Percentiles rank a stretch among this genome's conserved stretches.
Evolutionary conservation across 257 asterid species (phyloP).

Genomic region (Rhazya stricta): DNA sequence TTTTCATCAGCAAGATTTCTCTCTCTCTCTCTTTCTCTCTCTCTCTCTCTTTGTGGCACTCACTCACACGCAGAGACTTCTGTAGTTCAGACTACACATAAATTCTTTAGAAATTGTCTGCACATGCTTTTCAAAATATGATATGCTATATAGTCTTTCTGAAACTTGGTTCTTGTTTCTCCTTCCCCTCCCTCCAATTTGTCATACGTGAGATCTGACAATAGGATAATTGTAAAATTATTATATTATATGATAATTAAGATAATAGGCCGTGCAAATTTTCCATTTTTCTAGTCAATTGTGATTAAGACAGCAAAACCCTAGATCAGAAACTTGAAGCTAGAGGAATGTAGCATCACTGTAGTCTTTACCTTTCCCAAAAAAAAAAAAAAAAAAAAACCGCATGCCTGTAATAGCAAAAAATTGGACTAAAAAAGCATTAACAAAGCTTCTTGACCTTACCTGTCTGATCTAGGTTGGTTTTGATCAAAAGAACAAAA

Average conservation of each 20-base stretch:
- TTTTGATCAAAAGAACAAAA: conserved; percentile 19
- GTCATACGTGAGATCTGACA: conserved; percentile 18
- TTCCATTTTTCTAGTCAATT: conserved; percentile 7
- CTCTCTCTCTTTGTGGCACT: not conserved
- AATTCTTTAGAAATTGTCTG: conserved; percentile 3
- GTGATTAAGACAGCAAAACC: conserved; percentile 18
- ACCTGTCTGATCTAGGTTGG: conserved; percentile 22
- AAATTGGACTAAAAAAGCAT: conserved; percentile 13
- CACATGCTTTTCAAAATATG: not conserved
- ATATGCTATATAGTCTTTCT: not conserved
- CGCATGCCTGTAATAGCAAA: conserved; percentile 5
- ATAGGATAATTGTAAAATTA: not conserved
- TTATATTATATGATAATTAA: not conserved
- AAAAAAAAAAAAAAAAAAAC: no score
- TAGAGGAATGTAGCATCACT: conserved; percentile 14
- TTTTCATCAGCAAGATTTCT: no score
- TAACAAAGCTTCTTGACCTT: conserved; percentile 1
- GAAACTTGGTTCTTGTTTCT: not conserved
- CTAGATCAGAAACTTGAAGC: conserved; percentile 21
- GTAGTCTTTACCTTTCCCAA: conserved; percentile 16
- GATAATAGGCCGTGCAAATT: not conserved
- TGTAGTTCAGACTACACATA: not conserved
- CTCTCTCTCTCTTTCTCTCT: conserved; percentile 6
- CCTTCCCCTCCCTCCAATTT: not conserved
- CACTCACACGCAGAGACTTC: not conserved